Conservation (phyloP, 2,329 filamentous ascomycete species). For the Pseudopithomyces chartarum region DNA sequence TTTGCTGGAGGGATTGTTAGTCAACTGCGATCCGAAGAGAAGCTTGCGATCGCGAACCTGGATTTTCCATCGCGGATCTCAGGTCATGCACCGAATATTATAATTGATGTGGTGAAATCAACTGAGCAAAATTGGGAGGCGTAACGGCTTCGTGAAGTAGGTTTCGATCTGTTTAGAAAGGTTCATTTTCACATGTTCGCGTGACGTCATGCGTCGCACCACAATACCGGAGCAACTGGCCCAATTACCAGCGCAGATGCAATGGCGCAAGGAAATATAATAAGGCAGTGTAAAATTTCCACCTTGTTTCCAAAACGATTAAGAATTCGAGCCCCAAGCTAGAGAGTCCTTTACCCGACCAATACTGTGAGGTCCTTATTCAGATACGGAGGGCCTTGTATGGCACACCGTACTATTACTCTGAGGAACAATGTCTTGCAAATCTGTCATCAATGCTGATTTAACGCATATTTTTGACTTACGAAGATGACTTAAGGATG, state of each 20-base stretch:
- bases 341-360: not conserved
- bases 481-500: too few relatives aligned
- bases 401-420: too few relatives aligned
- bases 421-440: too few relatives aligned
- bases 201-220: constrained; percentile 8
- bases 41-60: constrained; percentile 23
- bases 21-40: not conserved
- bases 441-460: too few relatives aligned
- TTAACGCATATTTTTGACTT: too few relatives aligned
- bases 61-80: constrained; percentile 30
- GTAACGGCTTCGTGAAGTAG: not conserved
- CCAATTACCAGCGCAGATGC: not conserved
- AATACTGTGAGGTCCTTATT: not conserved
- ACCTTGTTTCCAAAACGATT: not conserved
- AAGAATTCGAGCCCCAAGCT: not conserved
- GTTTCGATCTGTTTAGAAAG: not conserved
- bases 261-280: not conserved
- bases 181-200: constrained; percentile 7
- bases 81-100: not conserved
- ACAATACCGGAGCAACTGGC: not conserved
- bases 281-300: not conserved
- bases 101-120: not conserved
- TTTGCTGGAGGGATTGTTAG: constrained; percentile 44
- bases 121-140: not conserved
- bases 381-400: not conserved